Evolutionary conservation across 495 filamentous ascomycete species (phyloP).

Genomic region (Cercophora sp.): DNA sequence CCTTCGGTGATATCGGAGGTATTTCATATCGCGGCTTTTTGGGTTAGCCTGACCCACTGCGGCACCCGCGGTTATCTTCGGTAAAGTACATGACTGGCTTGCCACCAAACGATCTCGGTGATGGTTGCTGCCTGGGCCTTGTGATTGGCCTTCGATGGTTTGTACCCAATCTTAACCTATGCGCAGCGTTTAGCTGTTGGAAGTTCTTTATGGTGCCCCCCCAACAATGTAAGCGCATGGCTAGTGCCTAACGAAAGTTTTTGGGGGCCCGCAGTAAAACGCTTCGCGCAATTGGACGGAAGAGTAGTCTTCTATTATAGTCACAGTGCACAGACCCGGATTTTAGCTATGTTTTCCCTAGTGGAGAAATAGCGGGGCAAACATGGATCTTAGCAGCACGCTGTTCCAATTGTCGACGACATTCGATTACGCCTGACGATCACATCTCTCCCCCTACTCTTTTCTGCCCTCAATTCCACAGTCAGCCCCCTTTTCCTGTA

Average conservation of each 20-base stretch:
- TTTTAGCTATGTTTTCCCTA: neutral
- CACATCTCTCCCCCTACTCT: too few species aligned
- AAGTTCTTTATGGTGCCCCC: too few species aligned
- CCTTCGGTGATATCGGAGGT: neutral
- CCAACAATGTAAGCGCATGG: too few species aligned
- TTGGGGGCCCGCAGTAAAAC: too few species aligned
- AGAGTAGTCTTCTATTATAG: too few species aligned
- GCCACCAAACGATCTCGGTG: too few species aligned
- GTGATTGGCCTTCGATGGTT: neutral
- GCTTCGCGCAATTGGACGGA: too few species aligned
- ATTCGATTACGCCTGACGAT: too few species aligned
- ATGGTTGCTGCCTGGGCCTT: neutral
- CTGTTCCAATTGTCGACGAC: neutral
- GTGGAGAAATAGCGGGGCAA: neutral
- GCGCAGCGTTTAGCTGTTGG: too few species aligned
- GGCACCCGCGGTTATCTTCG: neutral
- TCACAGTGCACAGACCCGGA: neutral
- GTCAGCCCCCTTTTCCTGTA: neutral
- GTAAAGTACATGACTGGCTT: too few species aligned
- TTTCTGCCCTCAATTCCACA: neutral
- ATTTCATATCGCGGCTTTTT: neutral
- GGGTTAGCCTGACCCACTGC: neutral
- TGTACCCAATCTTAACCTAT: too few species aligned
- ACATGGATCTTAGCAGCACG: neutral
- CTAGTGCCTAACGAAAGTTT: too few species aligned